Evolutionary conservation across 352 stramenopile species (phyloP).

Genomic region (Phytopythium vexans): DNA sequence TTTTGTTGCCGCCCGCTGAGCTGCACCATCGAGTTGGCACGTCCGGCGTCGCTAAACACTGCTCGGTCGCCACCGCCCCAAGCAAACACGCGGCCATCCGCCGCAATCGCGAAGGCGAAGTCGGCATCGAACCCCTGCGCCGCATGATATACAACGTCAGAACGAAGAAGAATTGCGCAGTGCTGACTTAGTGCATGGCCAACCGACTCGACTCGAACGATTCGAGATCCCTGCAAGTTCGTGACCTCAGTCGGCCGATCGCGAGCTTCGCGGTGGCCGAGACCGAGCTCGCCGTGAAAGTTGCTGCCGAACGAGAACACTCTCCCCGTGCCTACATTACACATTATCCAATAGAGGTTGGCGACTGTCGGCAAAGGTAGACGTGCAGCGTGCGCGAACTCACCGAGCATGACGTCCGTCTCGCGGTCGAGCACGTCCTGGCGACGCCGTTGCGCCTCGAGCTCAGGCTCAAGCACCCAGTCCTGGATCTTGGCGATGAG

Average conservation of each 20-base stretch:
- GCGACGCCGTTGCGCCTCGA: slow-evolving; percentile 28
- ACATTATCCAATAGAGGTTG: no score
- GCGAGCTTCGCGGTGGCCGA: slow-evolving; percentile 46
- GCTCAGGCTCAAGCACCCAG: slow-evolving; percentile 62
- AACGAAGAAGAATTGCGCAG: neutral
- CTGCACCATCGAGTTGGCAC: no score
- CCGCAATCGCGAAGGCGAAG: slow-evolving; percentile 77
- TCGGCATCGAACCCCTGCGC: slow-evolving; percentile 61
- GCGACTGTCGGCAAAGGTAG: neutral
- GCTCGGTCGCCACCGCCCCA: slow-evolving; percentile 81
- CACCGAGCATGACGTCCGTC: slow-evolving; percentile 43
- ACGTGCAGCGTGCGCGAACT: neutral
- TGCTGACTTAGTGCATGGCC: neutral
- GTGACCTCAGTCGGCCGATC: slow-evolving; percentile 48
- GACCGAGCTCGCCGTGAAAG: slow-evolving; percentile 55
- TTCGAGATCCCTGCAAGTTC: slow-evolving; percentile 34
- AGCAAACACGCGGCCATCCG: slow-evolving; percentile 78
- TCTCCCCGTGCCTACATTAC: slow-evolving; percentile 32
- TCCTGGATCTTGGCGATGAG: slow-evolving; percentile 66
- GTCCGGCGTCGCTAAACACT: slow-evolving; percentile 19
- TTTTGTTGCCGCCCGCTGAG: neutral
- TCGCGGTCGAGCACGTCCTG: slow-evolving; percentile 32
- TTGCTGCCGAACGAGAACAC: slow-evolving; percentile 75
- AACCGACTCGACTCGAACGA: slow-evolving; percentile 54
- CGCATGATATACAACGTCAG: neutral